Evolutionary conservation across 2,329 filamentous ascomycete genomes (phyloP), one percentile per base, ranked within the genome.

Genomic region (Calonectria naviculata): DNA sequence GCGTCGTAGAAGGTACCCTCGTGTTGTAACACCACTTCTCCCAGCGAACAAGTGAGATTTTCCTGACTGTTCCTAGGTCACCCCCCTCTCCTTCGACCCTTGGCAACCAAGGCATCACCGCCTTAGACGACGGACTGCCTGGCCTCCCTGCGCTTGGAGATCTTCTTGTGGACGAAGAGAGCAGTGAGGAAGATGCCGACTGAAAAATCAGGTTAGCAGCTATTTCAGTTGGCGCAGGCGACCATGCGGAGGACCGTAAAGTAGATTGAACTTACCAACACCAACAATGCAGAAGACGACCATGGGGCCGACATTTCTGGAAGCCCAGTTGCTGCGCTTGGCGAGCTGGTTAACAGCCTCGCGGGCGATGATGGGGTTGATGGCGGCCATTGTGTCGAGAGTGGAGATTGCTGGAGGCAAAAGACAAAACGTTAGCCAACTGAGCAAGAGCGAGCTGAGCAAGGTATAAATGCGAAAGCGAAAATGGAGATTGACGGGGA

Each of bases 261-360:
- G 26, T 36, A 6, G n/a, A 10, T 17, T 58, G 21, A 36, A 58
- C 82, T 56, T 82, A 84, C 83, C 83, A 62, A 85, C 64, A 70
- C 81, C 82, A 73, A 86, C 80, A 65, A 86, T 86, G 78, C 80
- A 82, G 76, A 86, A 85, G 74, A 86, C 84, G 64, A 85, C 80
- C 71, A 86, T 80, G 74, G 84, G 83, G 77, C 84, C 84, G 63
- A 79, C 78, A 65, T 86, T 81, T 67, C 76, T 72, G 34, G 79
- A 69, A 63, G 84, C 78, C 83, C 83, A 86, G 81, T 81, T 85
- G 73, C 81, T 69, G 71, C 84, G 84, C 83, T 84, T 85, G 75
- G 75, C 78, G 56, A 85, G 79, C 77, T 84, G 80, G 80, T 80
- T 73, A 60, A 83, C 74, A 76, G 80, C 81, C 69, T 79, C 75